Evolutionary conservation across 2,329 filamentous ascomycete species (phyloP).

Genomic region (Phyllosticta capitalensis): DNA sequence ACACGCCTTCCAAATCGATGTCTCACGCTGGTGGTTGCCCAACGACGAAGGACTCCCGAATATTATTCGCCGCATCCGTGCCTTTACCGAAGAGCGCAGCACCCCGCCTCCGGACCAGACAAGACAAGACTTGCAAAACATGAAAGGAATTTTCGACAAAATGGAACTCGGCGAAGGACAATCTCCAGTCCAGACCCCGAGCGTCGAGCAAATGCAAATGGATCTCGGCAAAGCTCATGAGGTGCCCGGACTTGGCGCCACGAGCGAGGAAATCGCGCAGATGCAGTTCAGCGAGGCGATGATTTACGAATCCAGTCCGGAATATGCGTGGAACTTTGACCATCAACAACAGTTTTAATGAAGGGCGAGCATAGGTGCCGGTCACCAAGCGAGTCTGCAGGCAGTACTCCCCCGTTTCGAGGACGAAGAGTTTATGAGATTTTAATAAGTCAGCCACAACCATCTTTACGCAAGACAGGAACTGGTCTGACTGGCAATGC

Average conservation of each 20-base stretch:
- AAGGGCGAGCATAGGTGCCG: not conserved
- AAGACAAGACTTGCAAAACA: conserved; percentile 59
- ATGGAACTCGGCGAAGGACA: conserved; percentile 19
- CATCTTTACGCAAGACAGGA: not conserved
- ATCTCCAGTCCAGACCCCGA: not conserved
- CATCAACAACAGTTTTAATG: not conserved
- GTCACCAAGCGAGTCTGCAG: not conserved
- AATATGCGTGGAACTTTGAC: conserved; percentile 6
- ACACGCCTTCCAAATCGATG: conserved; percentile 61
- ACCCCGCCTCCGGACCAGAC: conserved; percentile 39
- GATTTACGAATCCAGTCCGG: conserved; percentile 10
- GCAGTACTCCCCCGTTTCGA: not conserved
- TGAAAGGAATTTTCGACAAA: conserved; percentile 56
- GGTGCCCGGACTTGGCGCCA: conserved; percentile 1
- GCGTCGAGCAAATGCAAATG: not conserved
- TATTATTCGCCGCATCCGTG: conserved; percentile 66
- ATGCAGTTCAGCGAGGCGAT: conserved; percentile 10
- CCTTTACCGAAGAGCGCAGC: conserved; percentile 71
- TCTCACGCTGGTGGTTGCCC: conserved; percentile 82
- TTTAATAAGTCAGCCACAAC: not conserved
- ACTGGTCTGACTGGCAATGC: not conserved
- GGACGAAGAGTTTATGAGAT: not conserved
- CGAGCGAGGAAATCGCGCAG: conserved; percentile 7
- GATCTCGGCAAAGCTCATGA: not conserved
- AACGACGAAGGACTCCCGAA: conserved; percentile 66